Evolutionary conservation across 2,329 filamentous ascomycete genomes (phyloP).

Genomic region (Grosmannia huntii): DNA sequence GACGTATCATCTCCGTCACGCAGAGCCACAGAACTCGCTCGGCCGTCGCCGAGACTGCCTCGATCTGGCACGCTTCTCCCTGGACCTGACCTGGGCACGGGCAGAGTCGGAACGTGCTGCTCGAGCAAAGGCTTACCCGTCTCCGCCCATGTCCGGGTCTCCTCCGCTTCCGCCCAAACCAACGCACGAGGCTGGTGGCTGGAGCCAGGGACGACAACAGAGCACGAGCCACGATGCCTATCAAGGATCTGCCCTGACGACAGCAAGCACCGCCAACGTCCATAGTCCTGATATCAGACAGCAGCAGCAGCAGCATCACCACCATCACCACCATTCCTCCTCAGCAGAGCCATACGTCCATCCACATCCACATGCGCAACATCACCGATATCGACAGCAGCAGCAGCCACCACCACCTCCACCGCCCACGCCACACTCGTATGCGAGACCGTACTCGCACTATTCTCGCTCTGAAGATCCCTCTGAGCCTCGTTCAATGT

Average conservation of each 20-base stretch:
- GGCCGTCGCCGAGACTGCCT: conserved; percentile 46
- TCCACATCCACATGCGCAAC: not conserved
- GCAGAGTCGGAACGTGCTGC: conserved; percentile 40
- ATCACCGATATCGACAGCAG: not conserved
- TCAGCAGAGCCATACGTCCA: not conserved
- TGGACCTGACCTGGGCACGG: conserved; percentile 43
- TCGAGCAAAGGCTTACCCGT: conserved; percentile 51
- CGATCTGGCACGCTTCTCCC: conserved; percentile 40
- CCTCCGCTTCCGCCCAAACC: conserved; percentile 46
- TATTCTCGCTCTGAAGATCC: conserved; percentile 25
- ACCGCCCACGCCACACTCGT: not conserved
- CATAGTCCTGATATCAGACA: conserved; percentile 23
- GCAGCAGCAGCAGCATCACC: conserved; percentile 9
- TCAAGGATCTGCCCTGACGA: conserved; percentile 21
- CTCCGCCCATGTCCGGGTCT: conserved; percentile 64
- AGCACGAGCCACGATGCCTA: conserved; percentile 37
- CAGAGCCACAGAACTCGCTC: conserved; percentile 33
- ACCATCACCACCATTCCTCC: not conserved
- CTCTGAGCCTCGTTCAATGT: conserved; percentile 16
- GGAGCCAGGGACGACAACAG: conserved; percentile 35
- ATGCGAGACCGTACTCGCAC: conserved; percentile 20
- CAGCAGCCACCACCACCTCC: not conserved
- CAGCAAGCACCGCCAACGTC: conserved; percentile 14
- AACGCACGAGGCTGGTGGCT: conserved; percentile 44
- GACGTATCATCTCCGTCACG: conserved; percentile 21